Evolutionary conservation across 164 flowering plant genomes (phyloP).

Genomic region (Tetracentron sinense): DNA sequence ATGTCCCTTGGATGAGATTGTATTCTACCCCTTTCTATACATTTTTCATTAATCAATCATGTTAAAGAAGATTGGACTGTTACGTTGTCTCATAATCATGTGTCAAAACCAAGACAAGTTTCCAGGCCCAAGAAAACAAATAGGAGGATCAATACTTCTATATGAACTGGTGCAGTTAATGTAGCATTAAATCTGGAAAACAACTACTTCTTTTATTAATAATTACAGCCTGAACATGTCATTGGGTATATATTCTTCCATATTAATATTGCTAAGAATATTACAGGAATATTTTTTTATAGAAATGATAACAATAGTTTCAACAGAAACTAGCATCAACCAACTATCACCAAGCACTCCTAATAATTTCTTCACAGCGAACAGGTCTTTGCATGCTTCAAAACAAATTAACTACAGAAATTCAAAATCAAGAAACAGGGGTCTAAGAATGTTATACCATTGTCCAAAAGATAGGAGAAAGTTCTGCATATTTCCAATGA

Average conservation of each 20-base stretch:
- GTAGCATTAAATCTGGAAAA: neutral
- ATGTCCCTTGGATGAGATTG: too few species aligned
- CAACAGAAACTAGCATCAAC: neutral
- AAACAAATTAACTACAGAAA: neutral
- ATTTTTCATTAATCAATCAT: too few species aligned
- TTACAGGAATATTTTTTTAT: too few species aligned
- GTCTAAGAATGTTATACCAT: conserved; percentile 39
- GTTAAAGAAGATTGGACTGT: too few species aligned
- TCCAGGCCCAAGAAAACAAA: neutral
- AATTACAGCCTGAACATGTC: neutral
- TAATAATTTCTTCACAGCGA: neutral
- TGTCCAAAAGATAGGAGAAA: conserved; percentile 83
- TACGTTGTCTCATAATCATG: too few species aligned
- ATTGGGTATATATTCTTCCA: neutral
- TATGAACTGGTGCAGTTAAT: too few species aligned
- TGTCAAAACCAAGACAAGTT: neutral
- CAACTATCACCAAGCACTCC: neutral
- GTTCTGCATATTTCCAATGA: conserved; percentile 95
- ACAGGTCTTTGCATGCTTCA: neutral
- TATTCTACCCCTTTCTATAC: too few species aligned
- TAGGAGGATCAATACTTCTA: neutral
- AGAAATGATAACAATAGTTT: neutral
- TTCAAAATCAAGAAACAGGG: neutral
- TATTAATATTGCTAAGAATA: too few species aligned
- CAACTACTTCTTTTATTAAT: neutral